These are phyloP conservation scores for Phlebopus sp. DNA, from an alignment of 1,284 basidiomycete species.

Conservation along the genomic window DNA sequence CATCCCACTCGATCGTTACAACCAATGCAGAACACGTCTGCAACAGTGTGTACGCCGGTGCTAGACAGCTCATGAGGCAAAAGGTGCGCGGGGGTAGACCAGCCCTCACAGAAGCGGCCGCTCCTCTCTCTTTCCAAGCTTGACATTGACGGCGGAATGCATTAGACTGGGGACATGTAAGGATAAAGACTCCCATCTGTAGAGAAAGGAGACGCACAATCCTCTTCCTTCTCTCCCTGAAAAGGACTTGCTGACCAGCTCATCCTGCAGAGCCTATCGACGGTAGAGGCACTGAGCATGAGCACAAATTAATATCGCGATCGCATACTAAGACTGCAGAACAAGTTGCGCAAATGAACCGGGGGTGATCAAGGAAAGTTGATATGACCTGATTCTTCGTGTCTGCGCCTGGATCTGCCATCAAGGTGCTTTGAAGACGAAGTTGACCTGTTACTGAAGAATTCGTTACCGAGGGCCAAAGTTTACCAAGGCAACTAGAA, in stretches of 20 bases:
- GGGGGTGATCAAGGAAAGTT: conserved; percentile 56
- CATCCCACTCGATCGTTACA: conserved; percentile 80
- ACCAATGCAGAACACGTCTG: conserved; percentile 75
- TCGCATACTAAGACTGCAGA: conserved; percentile 60
- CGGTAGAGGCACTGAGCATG: background rate
- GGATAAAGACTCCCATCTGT: background rate
- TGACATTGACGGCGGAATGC: conserved; percentile 75
- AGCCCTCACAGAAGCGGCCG: conserved; percentile 63
- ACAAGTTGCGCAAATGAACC: conserved; percentile 63
- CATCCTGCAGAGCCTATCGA: conserved; percentile 74
- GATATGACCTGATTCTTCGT: conserved; percentile 52
- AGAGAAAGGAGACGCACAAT: conserved; percentile 49
- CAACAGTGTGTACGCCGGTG: conserved; percentile 81
- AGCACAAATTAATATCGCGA: background rate
- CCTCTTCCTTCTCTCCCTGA: conserved; percentile 82
- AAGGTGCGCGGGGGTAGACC: conserved; percentile 1
- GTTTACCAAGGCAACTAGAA: background rate
- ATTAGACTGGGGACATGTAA: conserved; percentile 53
- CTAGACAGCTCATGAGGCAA: conserved; percentile 34
- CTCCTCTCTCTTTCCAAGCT: conserved; percentile 73
- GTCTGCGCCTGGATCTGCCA: conserved; percentile 34
- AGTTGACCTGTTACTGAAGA: no score
- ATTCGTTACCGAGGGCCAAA: background rate
- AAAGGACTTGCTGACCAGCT: conserved; percentile 83
- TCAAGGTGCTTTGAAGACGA: conserved; percentile 4